Evolutionary conservation across 148 eudicot genomes (phyloP).

Genomic region (Spergularia bocconei): DNA sequence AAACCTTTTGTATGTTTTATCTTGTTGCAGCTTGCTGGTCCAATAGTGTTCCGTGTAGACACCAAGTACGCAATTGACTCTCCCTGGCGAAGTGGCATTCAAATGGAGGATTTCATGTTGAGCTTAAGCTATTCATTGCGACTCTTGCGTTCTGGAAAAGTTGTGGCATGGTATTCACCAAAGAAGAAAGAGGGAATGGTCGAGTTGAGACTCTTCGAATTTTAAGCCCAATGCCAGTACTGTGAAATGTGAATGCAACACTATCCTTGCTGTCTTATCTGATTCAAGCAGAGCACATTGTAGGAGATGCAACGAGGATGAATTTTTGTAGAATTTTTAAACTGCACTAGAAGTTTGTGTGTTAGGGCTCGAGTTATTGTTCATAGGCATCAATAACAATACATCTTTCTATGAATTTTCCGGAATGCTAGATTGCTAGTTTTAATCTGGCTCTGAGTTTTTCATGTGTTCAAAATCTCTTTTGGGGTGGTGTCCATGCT

Average conservation of each 20-base stretch:
- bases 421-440: too few relatives aligned
- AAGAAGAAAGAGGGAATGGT: constrained; percentile 79
- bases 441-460: too few relatives aligned
- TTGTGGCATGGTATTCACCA: constrained; percentile 85
- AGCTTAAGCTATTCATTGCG: constrained; percentile 72
- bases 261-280: neutral
- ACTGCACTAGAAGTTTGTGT: neutral
- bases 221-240: constrained; percentile 21
- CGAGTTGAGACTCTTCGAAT: constrained; percentile 68
- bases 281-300: too few relatives aligned
- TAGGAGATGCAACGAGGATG: too few relatives aligned
- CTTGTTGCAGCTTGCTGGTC: constrained; percentile 63
- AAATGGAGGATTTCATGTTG: constrained; percentile 59
- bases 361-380: too few relatives aligned
- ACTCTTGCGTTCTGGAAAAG: constrained; percentile 62
- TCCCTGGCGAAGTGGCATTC: constrained; percentile 37
- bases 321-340: neutral
- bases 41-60: constrained; percentile 68
- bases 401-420: too few relatives aligned
- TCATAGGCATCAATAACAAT: too few relatives aligned
- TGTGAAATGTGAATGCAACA: neutral
- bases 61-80: constrained; percentile 46
- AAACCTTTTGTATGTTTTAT: neutral
- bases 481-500: too few relatives aligned
- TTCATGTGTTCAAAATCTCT: too few relatives aligned